Percentiles rank a stretch among this genome's conserved stretches.
phyloP scores from a whole-genome alignment of 495 filamentous ascomycete genomes.

The Penicillium fimorum region DNA sequence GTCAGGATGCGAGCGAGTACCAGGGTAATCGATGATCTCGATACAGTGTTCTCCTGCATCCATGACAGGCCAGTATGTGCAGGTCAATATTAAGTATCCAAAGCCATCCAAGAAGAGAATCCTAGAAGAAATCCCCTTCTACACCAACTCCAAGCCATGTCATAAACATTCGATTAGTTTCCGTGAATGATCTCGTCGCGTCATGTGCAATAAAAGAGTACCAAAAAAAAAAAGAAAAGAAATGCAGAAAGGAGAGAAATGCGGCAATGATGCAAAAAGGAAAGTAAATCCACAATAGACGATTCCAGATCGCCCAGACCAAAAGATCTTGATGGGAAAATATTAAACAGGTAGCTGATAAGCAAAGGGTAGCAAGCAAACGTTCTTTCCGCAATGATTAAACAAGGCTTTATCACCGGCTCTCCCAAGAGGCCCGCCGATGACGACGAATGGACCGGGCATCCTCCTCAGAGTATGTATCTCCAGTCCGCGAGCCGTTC shows the following conservation, averaged over 20 bases:
- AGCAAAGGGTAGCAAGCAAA: not conserved
- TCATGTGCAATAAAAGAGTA: constrained; percentile 17
- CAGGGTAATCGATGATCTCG: not conserved
- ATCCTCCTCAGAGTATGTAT: constrained; percentile 27
- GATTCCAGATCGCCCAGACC: constrained; percentile 20
- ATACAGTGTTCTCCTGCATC: not conserved
- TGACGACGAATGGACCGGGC: constrained; percentile 28
- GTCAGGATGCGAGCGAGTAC: not conserved
- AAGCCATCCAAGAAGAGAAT: not conserved
- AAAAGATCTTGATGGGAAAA: not conserved
- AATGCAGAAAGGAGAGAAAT: not conserved
- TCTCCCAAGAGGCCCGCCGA: constrained; percentile 38
- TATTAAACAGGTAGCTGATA: not conserved
- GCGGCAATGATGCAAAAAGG: not conserved
- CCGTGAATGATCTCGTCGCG: constrained; percentile 17
- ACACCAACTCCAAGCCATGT: constrained; percentile 4
- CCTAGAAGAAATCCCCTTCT: not conserved
- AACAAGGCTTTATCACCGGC: constrained; percentile 15
- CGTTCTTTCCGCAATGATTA: not conserved
- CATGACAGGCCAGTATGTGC: not conserved
- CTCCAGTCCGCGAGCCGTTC: constrained; percentile 24
- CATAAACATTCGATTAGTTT: constrained; percentile 4
- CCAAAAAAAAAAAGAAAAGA: constrained; percentile 7
- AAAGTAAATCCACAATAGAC: not conserved
- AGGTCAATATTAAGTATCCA: constrained; percentile 11